phyloP scores from a whole-genome alignment of 495 filamentous ascomycete species.

The Elasticomyces elasticus region DNA sequence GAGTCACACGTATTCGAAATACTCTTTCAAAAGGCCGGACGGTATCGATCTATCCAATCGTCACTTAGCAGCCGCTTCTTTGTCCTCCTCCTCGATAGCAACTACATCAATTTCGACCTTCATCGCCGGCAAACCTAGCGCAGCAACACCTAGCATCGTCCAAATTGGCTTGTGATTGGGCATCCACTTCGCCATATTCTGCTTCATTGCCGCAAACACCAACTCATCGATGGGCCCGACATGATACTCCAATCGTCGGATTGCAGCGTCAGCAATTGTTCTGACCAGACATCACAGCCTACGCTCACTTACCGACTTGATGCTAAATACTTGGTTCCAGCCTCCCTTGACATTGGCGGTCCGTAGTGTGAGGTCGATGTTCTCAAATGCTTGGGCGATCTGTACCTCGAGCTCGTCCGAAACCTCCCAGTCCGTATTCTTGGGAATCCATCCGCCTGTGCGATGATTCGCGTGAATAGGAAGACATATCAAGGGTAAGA shows the following conservation, averaged over 20 bases:
- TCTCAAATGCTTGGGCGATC: conserved; percentile 22
- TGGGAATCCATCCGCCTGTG: conserved; percentile 21
- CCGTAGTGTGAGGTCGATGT: conserved; percentile 20
- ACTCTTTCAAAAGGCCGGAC: too few species aligned
- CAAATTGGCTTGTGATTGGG: conserved; percentile 21
- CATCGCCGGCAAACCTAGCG: conserved; percentile 18
- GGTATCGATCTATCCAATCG: too few species aligned
- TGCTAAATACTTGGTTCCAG: conserved; percentile 18
- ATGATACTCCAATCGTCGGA: too few species aligned
- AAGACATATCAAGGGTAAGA: neutral
- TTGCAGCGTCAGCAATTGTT: too few species aligned
- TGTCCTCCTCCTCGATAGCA: conserved; percentile 13
- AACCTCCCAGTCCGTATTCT: neutral
- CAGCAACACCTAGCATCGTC: conserved; percentile 14
- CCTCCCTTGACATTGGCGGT: conserved; percentile 15
- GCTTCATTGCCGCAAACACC: conserved; percentile 4
- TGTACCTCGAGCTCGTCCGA: conserved; percentile 9
- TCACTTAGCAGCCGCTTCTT: too few species aligned
- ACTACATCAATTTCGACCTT: conserved; percentile 24
- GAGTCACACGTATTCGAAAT: too few species aligned
- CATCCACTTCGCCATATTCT: conserved; percentile 13
- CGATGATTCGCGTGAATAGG: neutral
- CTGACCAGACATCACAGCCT: too few species aligned
- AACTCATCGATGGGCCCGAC: conserved; percentile 4
- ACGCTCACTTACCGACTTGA: too few species aligned